Conservation (phyloP, 805 yeast species). For the Tetrapisispora fleetii region DNA sequence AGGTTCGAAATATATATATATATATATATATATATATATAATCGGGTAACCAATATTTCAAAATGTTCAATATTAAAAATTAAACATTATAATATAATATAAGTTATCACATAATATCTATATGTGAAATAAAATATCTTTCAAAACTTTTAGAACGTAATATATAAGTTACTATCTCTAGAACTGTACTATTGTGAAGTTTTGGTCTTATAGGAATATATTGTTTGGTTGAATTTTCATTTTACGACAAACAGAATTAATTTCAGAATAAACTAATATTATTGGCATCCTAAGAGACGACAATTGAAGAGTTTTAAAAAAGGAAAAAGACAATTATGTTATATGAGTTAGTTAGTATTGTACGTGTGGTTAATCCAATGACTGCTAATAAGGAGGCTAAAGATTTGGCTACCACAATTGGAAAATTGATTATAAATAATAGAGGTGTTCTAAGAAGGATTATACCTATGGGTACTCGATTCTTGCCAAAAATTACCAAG, state of each 20-base stretch:
- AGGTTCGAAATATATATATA: no score
- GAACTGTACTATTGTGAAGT: no score
- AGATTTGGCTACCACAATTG: slow-evolving; percentile 57
- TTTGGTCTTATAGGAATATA: no score
- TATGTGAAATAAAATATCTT: no score
- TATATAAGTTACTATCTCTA: no score
- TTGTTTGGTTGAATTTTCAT: no score
- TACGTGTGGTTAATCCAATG: slow-evolving; percentile 60
- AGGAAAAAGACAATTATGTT: slow-evolving; percentile 48
- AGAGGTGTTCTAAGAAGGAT: slow-evolving; percentile 90
- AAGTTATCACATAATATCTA: no score
- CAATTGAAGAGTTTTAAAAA: background rate
- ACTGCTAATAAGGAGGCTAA: slow-evolving; percentile 51
- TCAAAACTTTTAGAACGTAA: no score
- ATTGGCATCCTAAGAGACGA: background rate
- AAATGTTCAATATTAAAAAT: background rate
- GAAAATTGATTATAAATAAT: slow-evolving; percentile 71
- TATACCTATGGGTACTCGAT: slow-evolving; percentile 66
- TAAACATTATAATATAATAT: no score
- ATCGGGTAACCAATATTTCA: background rate
- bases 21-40: no score
- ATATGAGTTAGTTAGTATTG: slow-evolving; percentile 83
- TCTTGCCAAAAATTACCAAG: slow-evolving; percentile 70
- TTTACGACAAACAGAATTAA: no score
- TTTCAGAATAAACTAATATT: no score